Evolutionary conservation across 371 early-diverging fungal genomes (phyloP).

Genomic region (Mortierella sp.): DNA sequence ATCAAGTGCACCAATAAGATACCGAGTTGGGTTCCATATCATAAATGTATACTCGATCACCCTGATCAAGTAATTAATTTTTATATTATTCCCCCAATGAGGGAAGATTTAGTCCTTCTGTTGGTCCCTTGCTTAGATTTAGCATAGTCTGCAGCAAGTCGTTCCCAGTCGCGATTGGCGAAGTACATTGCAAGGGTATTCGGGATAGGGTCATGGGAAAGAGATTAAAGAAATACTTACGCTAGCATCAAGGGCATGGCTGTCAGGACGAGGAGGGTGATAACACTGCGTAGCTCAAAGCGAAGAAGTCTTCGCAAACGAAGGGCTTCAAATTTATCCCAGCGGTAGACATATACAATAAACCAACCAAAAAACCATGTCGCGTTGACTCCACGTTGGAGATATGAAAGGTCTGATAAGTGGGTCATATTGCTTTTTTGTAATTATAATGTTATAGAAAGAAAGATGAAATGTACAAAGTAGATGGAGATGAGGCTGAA

Average conservation of each 20-base stretch:
- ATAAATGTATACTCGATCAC: too few relatives aligned
- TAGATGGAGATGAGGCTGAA: background rate
- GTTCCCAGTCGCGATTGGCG: background rate
- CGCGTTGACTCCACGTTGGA: slow-evolving; percentile 35
- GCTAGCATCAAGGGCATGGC: slow-evolving; percentile 27
- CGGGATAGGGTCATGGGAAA: background rate
- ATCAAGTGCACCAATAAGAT: too few relatives aligned
- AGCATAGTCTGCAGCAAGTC: too few relatives aligned
- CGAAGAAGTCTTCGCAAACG: slow-evolving; percentile 24
- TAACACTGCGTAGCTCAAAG: slow-evolving; percentile 41
- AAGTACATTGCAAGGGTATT: background rate
- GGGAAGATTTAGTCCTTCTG: too few relatives aligned
- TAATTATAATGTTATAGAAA: background rate
- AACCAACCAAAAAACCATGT: slow-evolving; percentile 43
- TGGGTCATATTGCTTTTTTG: slow-evolving; percentile 33
- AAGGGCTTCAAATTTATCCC: slow-evolving; percentile 48
- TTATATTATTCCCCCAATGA: too few relatives aligned
- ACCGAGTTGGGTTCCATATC: too few relatives aligned
- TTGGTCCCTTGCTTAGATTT: too few relatives aligned
- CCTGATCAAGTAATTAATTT: too few relatives aligned
- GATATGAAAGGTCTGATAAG: slow-evolving; percentile 40
- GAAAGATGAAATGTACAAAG: slow-evolving; percentile 7
- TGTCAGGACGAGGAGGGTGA: slow-evolving; percentile 27
- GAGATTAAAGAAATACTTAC: slow-evolving; percentile 26
- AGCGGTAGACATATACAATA: slow-evolving; percentile 39